These are phyloP conservation scores for Debaryomycetaceae sp. DNA, from an alignment of 1,139 yeast genomes.

Conservation along the genomic window DNA sequence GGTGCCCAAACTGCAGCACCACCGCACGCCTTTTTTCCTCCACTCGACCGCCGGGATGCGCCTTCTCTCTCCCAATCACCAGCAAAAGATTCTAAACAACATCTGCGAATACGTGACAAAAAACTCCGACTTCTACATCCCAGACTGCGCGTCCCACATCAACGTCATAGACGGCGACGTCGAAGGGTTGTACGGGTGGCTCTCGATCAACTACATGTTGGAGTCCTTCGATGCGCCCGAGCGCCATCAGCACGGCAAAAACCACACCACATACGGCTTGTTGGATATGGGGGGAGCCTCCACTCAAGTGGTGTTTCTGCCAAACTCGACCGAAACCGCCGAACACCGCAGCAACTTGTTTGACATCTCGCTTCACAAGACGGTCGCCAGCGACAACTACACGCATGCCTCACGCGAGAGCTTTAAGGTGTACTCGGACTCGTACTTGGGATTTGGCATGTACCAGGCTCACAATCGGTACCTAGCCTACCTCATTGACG, in stretches of 20 bases:
- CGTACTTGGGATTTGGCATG: constrained; percentile 76
- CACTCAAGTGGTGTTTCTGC: constrained; percentile 78
- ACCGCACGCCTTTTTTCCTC: constrained; percentile 70
- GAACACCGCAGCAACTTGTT: constrained; percentile 55
- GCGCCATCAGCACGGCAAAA: constrained; percentile 46
- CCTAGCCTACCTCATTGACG: constrained; percentile 32
- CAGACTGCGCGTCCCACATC: constrained; percentile 56
- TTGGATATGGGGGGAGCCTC: constrained; percentile 90
- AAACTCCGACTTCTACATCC: constrained; percentile 55
- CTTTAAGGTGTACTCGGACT: constrained; percentile 61
- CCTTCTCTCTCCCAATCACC: constrained; percentile 53
- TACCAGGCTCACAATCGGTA: constrained; percentile 60
- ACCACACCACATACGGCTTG: constrained; percentile 64
- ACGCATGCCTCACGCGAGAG: constrained; percentile 8
- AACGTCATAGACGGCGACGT: constrained; percentile 70
- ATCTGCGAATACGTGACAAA: constrained; percentile 53
- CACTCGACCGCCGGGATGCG: constrained; percentile 85
- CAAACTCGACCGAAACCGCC: constrained; percentile 50
- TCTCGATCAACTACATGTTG: constrained; percentile 65
- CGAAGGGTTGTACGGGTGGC: constrained; percentile 84
- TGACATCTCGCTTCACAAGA: constrained; percentile 24
- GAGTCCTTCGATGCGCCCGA: constrained; percentile 52
- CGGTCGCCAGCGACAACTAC: constrained; percentile 1
- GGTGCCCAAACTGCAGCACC: constrained; percentile 64
- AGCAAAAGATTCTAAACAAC: constrained; percentile 43